Evolutionary conservation across 169 alveolate genomes (phyloP).

Genomic region (Cryptosporidium sp.): DNA sequence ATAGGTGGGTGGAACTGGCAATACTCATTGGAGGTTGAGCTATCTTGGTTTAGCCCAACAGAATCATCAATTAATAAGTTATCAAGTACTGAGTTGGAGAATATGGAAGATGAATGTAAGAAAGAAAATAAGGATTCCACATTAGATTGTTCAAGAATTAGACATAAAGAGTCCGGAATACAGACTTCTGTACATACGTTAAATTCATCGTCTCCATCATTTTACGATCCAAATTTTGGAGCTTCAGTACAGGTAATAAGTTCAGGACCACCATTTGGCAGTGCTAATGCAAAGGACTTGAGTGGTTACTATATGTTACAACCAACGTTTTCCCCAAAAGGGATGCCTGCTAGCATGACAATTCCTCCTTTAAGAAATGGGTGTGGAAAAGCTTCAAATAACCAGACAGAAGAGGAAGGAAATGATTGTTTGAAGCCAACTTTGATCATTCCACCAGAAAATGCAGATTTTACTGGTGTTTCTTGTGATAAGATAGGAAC

Average conservation of each 20-base stretch:
- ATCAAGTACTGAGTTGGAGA: conserved; percentile 25
- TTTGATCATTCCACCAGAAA: conserved; percentile 66
- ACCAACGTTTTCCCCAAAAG: conserved; percentile 65
- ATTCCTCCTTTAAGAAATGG: conserved; percentile 61
- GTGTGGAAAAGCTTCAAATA: conserved; percentile 34
- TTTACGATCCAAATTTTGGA: conserved; percentile 68
- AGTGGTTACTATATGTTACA: conserved; percentile 65
- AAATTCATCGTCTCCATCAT: conserved; percentile 73
- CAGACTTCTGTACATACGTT: conserved; percentile 59
- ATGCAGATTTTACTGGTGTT: conserved; percentile 66
- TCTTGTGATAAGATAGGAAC: conserved; percentile 69
- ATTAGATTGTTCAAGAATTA: conserved; percentile 41
- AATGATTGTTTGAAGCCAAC: conserved; percentile 71
- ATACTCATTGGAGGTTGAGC: conserved; percentile 42
- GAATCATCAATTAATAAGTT: conserved; percentile 46
- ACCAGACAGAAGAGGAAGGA: conserved; percentile 39
- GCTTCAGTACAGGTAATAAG: conserved; percentile 72
- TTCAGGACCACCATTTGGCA: conserved; percentile 74
- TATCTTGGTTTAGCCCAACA: conserved; percentile 73
- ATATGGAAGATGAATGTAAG: conserved; percentile 50
- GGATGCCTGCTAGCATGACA: conserved; percentile 37
- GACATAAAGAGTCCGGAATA: conserved; percentile 51
- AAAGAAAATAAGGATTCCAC: conserved; percentile 21
- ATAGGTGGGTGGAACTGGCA: conserved; percentile 77
- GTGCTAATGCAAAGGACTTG: conserved; percentile 70